Evolutionary conservation across 2,329 filamentous ascomycete species (phyloP).

Genomic region (Elsinoe perseae): DNA sequence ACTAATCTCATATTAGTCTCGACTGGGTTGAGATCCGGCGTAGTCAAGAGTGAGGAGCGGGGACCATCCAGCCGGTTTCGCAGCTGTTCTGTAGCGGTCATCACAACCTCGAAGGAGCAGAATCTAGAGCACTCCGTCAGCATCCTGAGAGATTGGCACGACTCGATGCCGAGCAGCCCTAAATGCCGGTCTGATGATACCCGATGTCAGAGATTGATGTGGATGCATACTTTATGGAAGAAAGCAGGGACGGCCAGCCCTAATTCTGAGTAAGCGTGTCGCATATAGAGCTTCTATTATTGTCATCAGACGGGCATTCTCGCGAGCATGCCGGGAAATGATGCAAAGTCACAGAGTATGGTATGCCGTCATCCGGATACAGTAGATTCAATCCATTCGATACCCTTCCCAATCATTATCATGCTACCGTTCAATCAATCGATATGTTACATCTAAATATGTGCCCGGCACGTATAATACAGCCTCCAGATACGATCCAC

Average conservation of each 20-base stretch:
- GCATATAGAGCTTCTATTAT: not conserved
- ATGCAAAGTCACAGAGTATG: not conserved
- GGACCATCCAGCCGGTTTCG: not conserved
- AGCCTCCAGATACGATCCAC: conserved; percentile 5
- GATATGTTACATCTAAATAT: conserved; percentile 10
- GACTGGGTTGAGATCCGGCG: not conserved
- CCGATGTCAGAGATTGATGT: not conserved
- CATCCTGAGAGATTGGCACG: not conserved
- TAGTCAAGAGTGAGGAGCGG: not conserved
- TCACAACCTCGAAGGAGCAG: not conserved
- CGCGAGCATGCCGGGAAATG: not conserved
- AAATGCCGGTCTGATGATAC: not conserved
- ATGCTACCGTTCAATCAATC: not conserved
- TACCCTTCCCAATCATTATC: not conserved
- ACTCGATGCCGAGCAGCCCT: not conserved
- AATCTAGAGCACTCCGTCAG: not conserved
- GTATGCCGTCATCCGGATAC: no score
- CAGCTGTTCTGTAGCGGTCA: not conserved
- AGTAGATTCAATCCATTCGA: no score
- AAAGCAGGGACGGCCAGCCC: not conserved
- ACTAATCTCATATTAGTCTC: not conserved
- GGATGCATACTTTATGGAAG: not conserved
- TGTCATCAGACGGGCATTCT: not conserved
- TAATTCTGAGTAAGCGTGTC: not conserved
- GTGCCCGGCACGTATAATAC: conserved; percentile 11